A percentile compares a stretch with the other conserved stretches of the same genome.
phyloP scores from a whole-genome alignment of 441 rosid species.

The Metrosideros polymorpha region DNA sequence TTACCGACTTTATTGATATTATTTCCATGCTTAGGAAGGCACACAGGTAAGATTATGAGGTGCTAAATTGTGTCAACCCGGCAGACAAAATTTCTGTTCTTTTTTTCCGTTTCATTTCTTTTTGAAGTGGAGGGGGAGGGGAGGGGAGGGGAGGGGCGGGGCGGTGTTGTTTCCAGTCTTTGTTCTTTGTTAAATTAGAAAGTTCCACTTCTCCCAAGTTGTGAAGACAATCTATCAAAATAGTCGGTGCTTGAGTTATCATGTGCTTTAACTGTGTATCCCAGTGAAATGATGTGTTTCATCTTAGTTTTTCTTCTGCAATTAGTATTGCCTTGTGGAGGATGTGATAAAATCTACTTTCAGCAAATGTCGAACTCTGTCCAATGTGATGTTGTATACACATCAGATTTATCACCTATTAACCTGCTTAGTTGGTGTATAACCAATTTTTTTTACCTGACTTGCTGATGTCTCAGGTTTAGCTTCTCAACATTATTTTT shows the following conservation, averaged over 20 bases:
- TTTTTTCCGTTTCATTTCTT: background rate
- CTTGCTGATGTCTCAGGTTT: slow-evolving; percentile 60
- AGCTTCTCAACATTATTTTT: slow-evolving; percentile 89
- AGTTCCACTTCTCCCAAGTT: background rate
- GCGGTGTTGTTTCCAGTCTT: background rate
- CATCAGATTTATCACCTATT: background rate
- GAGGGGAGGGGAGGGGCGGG: background rate
- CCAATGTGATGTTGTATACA: background rate
- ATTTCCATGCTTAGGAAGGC: background rate
- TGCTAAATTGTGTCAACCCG: background rate
- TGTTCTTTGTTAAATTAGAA: background rate
- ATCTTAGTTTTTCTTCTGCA: background rate
- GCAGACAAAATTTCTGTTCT: background rate
- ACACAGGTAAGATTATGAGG: background rate
- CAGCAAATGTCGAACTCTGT: background rate
- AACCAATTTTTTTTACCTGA: slow-evolving; percentile 10
- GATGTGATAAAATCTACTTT: background rate
- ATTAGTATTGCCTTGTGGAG: background rate
- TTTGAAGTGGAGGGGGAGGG: background rate
- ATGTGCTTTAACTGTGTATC: background rate
- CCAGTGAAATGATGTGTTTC: background rate
- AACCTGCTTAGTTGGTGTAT: background rate
- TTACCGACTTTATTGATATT: background rate
- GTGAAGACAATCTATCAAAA: background rate
- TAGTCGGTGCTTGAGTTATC: background rate